Base-by-base conservation (phyloP, 1,284 basidiomycete genomes). In the Apiotrichum domesticum region DNA sequence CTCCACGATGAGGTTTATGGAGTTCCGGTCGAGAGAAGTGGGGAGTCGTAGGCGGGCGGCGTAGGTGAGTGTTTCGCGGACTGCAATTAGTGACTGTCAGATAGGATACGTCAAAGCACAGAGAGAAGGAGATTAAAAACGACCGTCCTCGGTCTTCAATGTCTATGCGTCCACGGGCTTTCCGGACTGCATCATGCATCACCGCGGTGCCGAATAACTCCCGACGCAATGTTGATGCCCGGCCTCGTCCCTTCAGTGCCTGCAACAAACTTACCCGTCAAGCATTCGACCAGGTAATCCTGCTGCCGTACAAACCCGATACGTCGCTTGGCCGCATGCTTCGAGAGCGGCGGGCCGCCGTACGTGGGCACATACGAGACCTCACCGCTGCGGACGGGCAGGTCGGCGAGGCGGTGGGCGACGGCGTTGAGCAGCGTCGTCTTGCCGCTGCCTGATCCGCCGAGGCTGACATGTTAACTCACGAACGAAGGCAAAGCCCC, bases 1-100 rank as follows among this genome's bases (percentile, higher is more conserved):
- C 54, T 81, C 76, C 3, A 82, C 81, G 37, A 82, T 79, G 9
- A 71, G 56, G 0, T 49, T 51, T 6, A 78, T 70, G 0, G 76
- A 72, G 6, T 68, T 61, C 2, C 62, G 47, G 10, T 72, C 59
- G 3, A 80, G 69, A 0, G 72, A 68, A 1, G 76, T 66, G 0
- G 81, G 81, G 0, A 83, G 71, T 2, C 81, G 76, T 0, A 83
- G 71, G 14, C 76, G 71, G 3, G 81, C 81, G 0, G 81, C 78
- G 57, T 77, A 81, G 15, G 67, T 69, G 6, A 83, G 65, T 0
- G 81, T 83, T 64, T 82, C 81, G n/a, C 80, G 71, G 2, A 81
- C 80, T 75, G 58, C 10, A 5, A 15, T 58, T 39, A 58, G 52
- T 39, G 29, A 29, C 29, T 29, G 29, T 29, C 29, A 29, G 29